Evolutionary conservation across 2,329 filamentous ascomycete species (phyloP), one percentile per base, ranked within the genome.

Genomic region (Colletotrichum ledebouriae): DNA sequence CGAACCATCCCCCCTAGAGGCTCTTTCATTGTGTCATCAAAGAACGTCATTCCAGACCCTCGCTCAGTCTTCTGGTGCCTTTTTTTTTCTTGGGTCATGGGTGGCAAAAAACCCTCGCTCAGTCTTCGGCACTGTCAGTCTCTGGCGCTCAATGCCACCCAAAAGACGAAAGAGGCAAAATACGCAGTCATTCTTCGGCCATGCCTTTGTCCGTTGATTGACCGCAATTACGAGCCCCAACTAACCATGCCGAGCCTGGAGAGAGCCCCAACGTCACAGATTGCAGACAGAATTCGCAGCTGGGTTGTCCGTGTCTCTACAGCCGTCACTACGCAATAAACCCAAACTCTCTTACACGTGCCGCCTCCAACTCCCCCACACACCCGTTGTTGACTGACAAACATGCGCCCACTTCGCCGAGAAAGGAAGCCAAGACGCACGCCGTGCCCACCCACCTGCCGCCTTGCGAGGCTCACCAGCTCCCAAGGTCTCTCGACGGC

Each of bases 371-470:
- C 29, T 29, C 29, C 53, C 53, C 9, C 42, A 39, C 34, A 58
- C 44, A 57, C n/a, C 9, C 25, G 25, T 25, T 25, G 25, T 37
- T 34, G 17, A 22, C 10, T 52, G 59, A 37, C 60, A 53, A 34
- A 49, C 22, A 42, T 12, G 13, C 13, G 29, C 29, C 7, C 29
- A 2, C 29, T 17, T 64, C 2, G 64, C 64, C 60, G 37, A 67
- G 53, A 67, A 64, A 22, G 62, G 66, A 49, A 69, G 66, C 66
- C 66, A 67, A 69, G 66, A 29, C 62, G 55, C 66, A 69, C 41
- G n/a, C 47, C 47, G 56, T 65, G 62, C 62, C 33, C 41, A 37
- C 56, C 29, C 59, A 25, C 10, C 34, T 10, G 42, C 42, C 49
- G 42, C n/a, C 64, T 33, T 56, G 15, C 52, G 64, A 67, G 50